These are phyloP conservation scores for Abeoforma whisleri DNA, from an alignment of 78 protist species.

Conservation along the genomic window DNA sequence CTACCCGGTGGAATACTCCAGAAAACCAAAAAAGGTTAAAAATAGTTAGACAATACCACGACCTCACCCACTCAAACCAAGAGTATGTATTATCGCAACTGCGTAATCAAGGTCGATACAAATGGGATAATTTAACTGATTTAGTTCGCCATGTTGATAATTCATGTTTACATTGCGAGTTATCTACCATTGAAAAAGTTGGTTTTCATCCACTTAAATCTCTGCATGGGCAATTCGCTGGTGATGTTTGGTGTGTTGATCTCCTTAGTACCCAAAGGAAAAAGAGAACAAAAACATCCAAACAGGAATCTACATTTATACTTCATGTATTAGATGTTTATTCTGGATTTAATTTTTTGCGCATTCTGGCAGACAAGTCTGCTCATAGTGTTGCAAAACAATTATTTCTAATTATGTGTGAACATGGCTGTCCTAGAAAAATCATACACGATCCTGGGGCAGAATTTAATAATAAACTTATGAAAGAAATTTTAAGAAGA, in stretches of 20 bases:
- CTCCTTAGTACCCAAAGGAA: too few species aligned
- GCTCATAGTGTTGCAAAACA: not conserved
- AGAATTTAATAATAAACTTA: not conserved
- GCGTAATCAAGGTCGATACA: not conserved
- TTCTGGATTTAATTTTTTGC: not conserved
- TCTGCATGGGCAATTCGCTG: not conserved
- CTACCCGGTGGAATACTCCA: too few species aligned
- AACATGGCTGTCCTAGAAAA: not conserved
- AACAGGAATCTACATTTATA: not conserved
- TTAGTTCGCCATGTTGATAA: not conserved
- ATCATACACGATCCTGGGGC: not conserved
- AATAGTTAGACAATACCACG: not conserved
- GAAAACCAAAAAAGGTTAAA: too few species aligned
- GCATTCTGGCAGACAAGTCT: not conserved
- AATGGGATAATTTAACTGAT: not conserved
- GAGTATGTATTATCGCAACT: not conserved
- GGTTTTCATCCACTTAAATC: not conserved
- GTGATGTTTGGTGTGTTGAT: not conserved
- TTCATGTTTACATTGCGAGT: not conserved
- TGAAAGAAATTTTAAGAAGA: not conserved
- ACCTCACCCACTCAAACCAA: not conserved
- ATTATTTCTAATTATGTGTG: not conserved
- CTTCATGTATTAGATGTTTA: not conserved
- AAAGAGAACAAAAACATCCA: not conserved
- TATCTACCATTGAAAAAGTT: not conserved